Conservation (phyloP, 805 yeast species). For the Torulaspora gathmanii region DNA sequence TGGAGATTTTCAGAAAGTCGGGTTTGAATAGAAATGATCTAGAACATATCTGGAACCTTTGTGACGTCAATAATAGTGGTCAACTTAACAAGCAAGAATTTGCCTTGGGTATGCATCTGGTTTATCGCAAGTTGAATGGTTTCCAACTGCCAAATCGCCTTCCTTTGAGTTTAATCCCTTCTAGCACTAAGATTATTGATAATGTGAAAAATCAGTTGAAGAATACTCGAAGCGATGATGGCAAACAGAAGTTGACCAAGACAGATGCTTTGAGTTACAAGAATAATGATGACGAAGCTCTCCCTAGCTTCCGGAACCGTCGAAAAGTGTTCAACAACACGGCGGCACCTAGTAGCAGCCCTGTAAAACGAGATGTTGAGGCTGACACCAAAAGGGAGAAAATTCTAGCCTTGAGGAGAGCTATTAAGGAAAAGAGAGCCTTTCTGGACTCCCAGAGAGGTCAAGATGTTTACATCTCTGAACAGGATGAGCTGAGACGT, state of each 20-base stretch:
- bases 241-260: slow-evolving; percentile 19
- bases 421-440: slow-evolving; percentile 13
- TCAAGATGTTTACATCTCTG: slow-evolving; percentile 3
- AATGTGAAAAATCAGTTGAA: slow-evolving; percentile 56
- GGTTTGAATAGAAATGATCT: slow-evolving; percentile 82
- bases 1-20: slow-evolving; percentile 82
- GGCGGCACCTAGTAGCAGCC: background rate
- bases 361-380: background rate
- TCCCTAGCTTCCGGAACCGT: slow-evolving; percentile 66
- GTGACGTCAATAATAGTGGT: slow-evolving; percentile 80
- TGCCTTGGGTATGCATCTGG: slow-evolving; percentile 95
- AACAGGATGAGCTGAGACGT: slow-evolving; percentile 42
- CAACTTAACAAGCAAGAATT: slow-evolving; percentile 84
- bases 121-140: slow-evolving; percentile 86
- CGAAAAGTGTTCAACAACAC: slow-evolving; percentile 34
- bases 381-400: slow-evolving; percentile 3
- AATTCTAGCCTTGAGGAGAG: slow-evolving; percentile 34
- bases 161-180: slow-evolving; percentile 89
- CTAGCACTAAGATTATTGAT: slow-evolving; percentile 69
- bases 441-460: slow-evolving; percentile 8
- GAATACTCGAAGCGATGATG: slow-evolving; percentile 10
- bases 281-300: slow-evolving; percentile 71
- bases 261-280: slow-evolving; percentile 50
- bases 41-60: slow-evolving; percentile 85
- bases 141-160: slow-evolving; percentile 73